These are phyloP conservation scores for Neurospora sp. DNA, from an alignment of 495 filamentous ascomycete genomes.

Conservation along the genomic window DNA sequence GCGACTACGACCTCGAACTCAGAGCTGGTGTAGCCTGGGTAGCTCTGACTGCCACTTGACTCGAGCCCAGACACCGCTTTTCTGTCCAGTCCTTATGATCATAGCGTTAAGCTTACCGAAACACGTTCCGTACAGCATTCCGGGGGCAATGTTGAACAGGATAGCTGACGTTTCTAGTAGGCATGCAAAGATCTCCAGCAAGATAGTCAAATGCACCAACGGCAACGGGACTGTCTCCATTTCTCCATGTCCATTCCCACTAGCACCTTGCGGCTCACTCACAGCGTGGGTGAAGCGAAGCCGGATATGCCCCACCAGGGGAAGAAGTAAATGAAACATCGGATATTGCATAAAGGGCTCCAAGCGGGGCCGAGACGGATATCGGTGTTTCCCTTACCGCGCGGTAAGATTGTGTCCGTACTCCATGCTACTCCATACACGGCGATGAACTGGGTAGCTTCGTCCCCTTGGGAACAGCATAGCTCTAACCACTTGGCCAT, in stretches of 20 bases:
- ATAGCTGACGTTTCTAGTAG: not conserved
- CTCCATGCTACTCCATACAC: not conserved
- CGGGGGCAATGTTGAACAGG: not conserved
- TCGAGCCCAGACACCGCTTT: not conserved
- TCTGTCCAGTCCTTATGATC: not conserved
- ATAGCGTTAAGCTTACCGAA: not conserved
- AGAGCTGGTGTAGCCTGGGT: not conserved
- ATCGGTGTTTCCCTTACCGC: not conserved
- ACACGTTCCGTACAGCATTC: not conserved
- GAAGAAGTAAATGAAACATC: not conserved
- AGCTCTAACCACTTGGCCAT: not conserved
- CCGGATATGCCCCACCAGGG: not conserved
- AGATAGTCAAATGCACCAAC: not conserved
- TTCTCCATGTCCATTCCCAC: not conserved
- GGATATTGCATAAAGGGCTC: not conserved
- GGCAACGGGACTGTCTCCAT: not conserved
- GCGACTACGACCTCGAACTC: not conserved
- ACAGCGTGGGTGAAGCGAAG: not conserved
- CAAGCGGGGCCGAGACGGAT: not conserved
- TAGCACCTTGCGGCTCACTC: not conserved
- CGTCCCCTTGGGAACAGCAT: not conserved
- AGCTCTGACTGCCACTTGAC: not conserved
- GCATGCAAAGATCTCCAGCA: not conserved
- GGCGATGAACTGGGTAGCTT: not conserved
- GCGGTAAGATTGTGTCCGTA: not conserved